Evolutionary conservation across 2,329 filamentous ascomycete genomes (phyloP).

Genomic region (Ilyonectria mors-panacis): DNA sequence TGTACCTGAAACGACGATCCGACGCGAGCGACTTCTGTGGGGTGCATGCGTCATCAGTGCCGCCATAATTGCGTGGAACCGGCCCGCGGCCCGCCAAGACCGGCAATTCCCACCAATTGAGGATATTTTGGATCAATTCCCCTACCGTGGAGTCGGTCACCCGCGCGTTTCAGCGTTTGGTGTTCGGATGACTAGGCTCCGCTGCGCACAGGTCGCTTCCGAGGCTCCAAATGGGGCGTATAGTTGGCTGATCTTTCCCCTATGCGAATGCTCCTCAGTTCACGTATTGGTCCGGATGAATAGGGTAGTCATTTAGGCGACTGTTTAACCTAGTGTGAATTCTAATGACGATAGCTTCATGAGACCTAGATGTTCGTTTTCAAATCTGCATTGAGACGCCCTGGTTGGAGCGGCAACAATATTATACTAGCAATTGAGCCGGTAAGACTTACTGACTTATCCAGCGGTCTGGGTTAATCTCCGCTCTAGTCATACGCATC

Average conservation of each 20-base stretch:
- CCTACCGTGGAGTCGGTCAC: not conserved
- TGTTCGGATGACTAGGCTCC: conserved; percentile 22
- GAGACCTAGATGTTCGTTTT: too few relatives aligned
- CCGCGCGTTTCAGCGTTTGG: conserved; percentile 19
- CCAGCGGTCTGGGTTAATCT: too few relatives aligned
- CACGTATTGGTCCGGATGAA: not conserved
- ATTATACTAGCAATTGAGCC: too few relatives aligned
- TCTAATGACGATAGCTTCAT: too few relatives aligned
- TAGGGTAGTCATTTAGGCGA: not conserved
- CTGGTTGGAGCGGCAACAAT: too few relatives aligned
- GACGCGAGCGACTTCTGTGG: not conserved
- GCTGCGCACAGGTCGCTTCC: conserved; percentile 16
- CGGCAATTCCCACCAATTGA: conserved; percentile 29
- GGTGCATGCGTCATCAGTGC: not conserved
- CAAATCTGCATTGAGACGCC: too few relatives aligned
- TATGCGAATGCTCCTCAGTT: not conserved
- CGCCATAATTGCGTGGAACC: not conserved
- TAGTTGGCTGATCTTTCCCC: not conserved
- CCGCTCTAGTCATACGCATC: too few relatives aligned
- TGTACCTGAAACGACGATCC: conserved; percentile 19
- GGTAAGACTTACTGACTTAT: too few relatives aligned
- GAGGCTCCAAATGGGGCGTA: not conserved
- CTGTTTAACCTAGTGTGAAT: too few relatives aligned
- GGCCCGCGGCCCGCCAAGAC: not conserved
- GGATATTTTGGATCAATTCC: not conserved